Evolutionary conservation across 78 protist species (phyloP), one percentile per base, ranked within the genome.

Genomic region (Chrysochromulina tobinii): DNA sequence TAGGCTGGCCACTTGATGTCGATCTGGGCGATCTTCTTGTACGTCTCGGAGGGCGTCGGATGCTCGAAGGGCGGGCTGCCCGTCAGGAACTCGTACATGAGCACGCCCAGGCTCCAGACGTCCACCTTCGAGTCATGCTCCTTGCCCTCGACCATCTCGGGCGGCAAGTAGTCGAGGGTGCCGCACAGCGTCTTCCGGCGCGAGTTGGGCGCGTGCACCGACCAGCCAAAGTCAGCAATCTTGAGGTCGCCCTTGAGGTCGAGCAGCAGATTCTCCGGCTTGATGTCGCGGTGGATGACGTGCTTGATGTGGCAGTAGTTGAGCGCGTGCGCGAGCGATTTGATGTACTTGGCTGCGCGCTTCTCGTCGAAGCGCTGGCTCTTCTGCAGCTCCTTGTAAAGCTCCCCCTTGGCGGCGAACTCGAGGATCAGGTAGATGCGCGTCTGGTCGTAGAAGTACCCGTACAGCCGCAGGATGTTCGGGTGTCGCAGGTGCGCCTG

Each of bases 151-250:
- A 96, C 91, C 97, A 98, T 97, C 89, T 98, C 99, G 0, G 99
- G 99, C 3, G 99, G 95, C 59, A 98, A 81, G 88, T 98, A 98
- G 93, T 98, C 99, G 8, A 97, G 96, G 7, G 99, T 98, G 66
- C 99, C 99, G 67, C 99, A 97, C 64, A 93, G 90, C 15, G 72
- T 66, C 15, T 8, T 75, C 61, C 99, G 92, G 12, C 93, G 87
- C 23, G 93, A 48, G 64, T 83, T 61, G 38, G 94, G 97, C 25
- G 98, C 95, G 87, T 96, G 97, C 27, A 97, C 98, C 3, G 97
- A 90, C 99, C 99, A 98, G 51, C 99, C 99, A 58, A 98, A 98
- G 86, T 98, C 99, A 4, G 99, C 99, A 50, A 98, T 91, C 92
- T 98, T 98, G 59, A 98, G 85, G 27, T 97, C 96, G 20, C 97